phyloP scores from a whole-genome alignment of 208 protist species.

The Borovskyia barvae region DNA sequence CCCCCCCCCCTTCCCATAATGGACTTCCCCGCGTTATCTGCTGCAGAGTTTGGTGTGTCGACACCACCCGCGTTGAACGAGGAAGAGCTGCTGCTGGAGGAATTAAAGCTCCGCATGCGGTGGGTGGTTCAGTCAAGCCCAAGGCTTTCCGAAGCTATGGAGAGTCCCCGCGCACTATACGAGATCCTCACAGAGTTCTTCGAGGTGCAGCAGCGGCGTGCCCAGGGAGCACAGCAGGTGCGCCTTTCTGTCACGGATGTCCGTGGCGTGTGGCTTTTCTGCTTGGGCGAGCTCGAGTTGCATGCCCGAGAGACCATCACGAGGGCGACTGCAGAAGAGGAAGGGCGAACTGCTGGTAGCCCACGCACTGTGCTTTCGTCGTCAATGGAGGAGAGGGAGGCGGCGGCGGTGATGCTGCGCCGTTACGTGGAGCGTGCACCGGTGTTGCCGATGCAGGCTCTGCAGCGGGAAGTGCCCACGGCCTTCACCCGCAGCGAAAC shows the following conservation, averaged over 20 bases:
- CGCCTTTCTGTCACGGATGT: constrained; percentile 16
- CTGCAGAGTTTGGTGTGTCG: constrained; percentile 8
- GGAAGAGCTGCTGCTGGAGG: constrained; percentile 18
- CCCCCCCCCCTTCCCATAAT: neutral
- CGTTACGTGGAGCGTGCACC: constrained; percentile 18
- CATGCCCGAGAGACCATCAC: neutral
- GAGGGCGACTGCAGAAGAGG: neutral
- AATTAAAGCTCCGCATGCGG: constrained; percentile 60
- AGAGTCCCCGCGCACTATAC: constrained; percentile 30
- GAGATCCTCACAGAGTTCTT: constrained; percentile 49
- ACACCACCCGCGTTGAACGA: constrained; percentile 8
- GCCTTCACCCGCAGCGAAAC: too few species aligned
- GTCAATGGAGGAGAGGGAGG: neutral
- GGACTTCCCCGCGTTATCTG: constrained; percentile 2
- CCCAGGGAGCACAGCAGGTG: constrained; percentile 16
- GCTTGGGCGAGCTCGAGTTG: neutral
- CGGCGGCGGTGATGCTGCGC: neutral
- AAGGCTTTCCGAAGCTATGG: constrained; percentile 5
- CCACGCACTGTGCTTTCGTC: too few species aligned
- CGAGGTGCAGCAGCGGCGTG: constrained; percentile 18
- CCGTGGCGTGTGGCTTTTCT: constrained; percentile 26
- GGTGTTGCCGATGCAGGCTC: constrained; percentile 12
- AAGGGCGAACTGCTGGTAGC: too few species aligned
- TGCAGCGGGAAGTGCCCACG: too few species aligned
- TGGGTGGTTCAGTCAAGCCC: constrained; percentile 45